A percentile compares a stretch with the other conserved stretches of the same genome.
Conservation (phyloP, 805 yeast species). For the Zygosaccharomyces gambellarensis region DNA sequence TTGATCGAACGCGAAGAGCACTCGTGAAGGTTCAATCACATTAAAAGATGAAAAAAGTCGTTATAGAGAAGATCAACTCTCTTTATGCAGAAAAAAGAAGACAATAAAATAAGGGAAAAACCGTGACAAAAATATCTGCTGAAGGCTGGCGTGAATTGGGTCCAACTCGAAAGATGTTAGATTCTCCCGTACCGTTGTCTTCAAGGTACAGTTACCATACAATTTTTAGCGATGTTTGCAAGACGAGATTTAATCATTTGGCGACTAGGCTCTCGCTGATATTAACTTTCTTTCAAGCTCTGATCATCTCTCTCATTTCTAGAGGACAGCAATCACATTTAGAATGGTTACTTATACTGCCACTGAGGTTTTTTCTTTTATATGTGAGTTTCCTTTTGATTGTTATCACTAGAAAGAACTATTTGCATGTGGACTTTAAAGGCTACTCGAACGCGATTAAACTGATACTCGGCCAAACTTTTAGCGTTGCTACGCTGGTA, state of each 20-base stretch:
- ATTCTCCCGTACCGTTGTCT: constrained; percentile 15
- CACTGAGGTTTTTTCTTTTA: constrained; percentile 28
- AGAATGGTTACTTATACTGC: constrained; percentile 23
- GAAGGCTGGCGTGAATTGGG: background rate
- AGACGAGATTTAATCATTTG: constrained; percentile 38
- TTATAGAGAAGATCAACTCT: constrained; percentile 3
- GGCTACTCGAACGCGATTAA: constrained; percentile 27
- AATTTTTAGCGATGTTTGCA: constrained; percentile 40
- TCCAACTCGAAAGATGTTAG: constrained; percentile 9
- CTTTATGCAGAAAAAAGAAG: background rate
- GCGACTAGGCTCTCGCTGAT: constrained; percentile 35
- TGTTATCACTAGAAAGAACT: constrained; percentile 38
- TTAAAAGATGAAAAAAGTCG: constrained; percentile 9
- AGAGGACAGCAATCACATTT: constrained; percentile 21
- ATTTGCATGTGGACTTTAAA: constrained; percentile 36
- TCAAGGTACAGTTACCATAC: constrained; percentile 35
- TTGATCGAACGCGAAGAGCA: constrained; percentile 8
- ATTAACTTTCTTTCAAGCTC: constrained; percentile 26
- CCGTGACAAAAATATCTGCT: background rate
- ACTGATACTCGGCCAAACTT: constrained; percentile 26
- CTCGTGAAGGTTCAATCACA: background rate
- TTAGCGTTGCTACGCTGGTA: constrained; percentile 32
- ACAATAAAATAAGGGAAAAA: background rate
- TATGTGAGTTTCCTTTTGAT: constrained; percentile 33
- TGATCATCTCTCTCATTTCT: constrained; percentile 23